A percentile compares a stretch with the other conserved stretches of the same genome.
Evolutionary conservation across 768 basidiomycete genomes (phyloP).

Genomic region (Suillus paluster): DNA sequence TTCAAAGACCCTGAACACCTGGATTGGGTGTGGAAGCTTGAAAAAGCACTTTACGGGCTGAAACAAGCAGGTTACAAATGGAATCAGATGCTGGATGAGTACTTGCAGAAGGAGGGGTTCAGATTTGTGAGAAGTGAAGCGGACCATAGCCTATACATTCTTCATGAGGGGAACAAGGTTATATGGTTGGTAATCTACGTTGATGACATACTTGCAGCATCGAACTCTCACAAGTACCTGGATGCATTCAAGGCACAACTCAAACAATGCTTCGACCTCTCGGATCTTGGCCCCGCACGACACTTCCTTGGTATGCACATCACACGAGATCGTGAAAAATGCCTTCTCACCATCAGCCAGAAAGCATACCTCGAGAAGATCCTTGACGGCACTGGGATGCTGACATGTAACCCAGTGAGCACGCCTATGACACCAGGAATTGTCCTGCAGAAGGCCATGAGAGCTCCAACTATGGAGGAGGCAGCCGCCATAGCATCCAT

Average conservation of each 20-base stretch:
- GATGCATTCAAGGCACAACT: conserved; percentile 1
- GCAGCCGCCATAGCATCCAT: no score
- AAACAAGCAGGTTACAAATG: conserved; percentile 32
- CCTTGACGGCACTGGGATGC: conserved; percentile 20
- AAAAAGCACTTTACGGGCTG: conserved; percentile 34
- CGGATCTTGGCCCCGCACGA: background rate
- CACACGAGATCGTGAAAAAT: conserved; percentile 21
- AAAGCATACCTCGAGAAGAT: conserved; percentile 14
- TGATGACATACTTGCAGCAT: conserved; percentile 25
- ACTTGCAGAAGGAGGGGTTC: background rate
- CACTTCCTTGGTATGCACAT: conserved; percentile 39
- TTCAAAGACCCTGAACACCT: conserved; percentile 18
- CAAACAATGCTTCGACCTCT: conserved; percentile 4
- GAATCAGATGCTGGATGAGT: conserved; percentile 20
- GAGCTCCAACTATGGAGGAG: no score
- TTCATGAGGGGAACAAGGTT: conserved; percentile 15
- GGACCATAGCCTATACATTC: conserved; percentile 30
- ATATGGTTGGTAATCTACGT: conserved; percentile 31
- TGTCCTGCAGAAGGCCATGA: no score
- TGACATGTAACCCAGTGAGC: conserved; percentile 15
- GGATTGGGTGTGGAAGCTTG: conserved; percentile 18
- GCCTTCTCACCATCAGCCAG: conserved; percentile 35
- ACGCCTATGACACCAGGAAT: background rate
- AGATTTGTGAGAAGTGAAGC: conserved; percentile 10
- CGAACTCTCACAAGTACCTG: conserved; percentile 3